These are phyloP conservation scores for Ogataea hybrid DNA, from an alignment of 1,139 yeast species.

Conservation along the genomic window DNA sequence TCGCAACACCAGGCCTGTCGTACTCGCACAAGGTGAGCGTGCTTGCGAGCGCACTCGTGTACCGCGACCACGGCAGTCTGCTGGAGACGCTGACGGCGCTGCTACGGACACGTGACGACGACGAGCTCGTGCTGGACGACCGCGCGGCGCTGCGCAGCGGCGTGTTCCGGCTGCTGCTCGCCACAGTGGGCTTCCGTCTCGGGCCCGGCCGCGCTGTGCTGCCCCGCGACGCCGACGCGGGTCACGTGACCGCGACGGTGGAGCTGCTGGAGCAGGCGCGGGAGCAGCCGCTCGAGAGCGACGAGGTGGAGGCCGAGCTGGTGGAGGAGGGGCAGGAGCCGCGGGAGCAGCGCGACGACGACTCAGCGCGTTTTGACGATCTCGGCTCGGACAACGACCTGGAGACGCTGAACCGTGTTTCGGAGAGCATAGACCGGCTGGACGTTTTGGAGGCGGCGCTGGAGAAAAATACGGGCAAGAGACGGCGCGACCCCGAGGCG, in stretches of 20 bases:
- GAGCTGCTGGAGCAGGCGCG: conserved; percentile 19
- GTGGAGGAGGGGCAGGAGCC: conserved; percentile 11
- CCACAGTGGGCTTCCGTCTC: conserved; percentile 32
- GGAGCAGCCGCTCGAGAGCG: conserved; percentile 23
- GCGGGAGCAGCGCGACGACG: conserved; percentile 12
- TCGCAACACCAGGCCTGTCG: conserved; percentile 18
- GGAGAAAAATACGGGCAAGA: conserved; percentile 25
- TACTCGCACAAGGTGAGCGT: conserved; percentile 24
- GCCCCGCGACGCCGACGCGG: conserved; percentile 16
- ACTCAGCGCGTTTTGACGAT: conserved; percentile 9
- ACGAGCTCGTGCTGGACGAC: neutral
- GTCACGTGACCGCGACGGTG: conserved; percentile 12
- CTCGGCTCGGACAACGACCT: conserved; percentile 17
- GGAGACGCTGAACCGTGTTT: conserved; percentile 2
- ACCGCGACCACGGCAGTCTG: conserved; percentile 21
- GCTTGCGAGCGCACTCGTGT: conserved; percentile 24
- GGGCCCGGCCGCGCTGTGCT: conserved; percentile 25
- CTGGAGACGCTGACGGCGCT: conserved; percentile 17
- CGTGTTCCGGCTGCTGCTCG: conserved; percentile 31
- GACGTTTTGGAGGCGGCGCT: conserved; percentile 28
- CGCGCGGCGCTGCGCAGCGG: conserved; percentile 29
- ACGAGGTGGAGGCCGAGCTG: conserved; percentile 21
- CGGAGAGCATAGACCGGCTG: conserved; percentile 23
- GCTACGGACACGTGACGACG: conserved; percentile 9
- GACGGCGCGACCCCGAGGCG: conserved; percentile 25